Conservation (phyloP, 2,329 filamentous ascomycete species). For the Diaporthe amygdali region DNA sequence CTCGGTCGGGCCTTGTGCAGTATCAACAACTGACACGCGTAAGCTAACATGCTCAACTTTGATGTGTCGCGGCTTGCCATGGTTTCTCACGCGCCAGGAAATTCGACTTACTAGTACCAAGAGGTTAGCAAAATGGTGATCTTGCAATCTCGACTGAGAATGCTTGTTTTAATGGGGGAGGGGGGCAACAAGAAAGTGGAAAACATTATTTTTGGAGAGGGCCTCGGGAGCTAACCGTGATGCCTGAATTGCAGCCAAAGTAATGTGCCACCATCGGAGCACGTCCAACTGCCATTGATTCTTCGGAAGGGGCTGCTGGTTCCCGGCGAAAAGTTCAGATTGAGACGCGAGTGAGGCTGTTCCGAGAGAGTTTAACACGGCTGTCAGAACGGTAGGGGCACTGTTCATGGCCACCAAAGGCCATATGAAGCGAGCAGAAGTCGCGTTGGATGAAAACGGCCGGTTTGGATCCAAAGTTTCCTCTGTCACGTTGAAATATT, state of each 20-base stretch:
- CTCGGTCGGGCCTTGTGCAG: neutral
- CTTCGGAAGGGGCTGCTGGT: neutral
- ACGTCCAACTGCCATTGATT: constrained; percentile 29
- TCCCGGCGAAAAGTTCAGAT: fast-evolving
- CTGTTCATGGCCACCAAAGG: neutral
- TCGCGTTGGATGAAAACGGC: neutral
- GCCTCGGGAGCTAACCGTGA: neutral
- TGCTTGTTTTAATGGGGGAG: fast-evolving
- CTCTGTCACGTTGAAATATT: neutral
- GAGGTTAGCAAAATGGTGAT: neutral
- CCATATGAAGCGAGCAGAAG: neutral
- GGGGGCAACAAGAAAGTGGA: neutral
- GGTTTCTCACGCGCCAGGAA: no score
- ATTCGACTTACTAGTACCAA: neutral
- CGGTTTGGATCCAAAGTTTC: fast-evolving
- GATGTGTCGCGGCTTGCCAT: neutral
- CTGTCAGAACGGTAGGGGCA: neutral
- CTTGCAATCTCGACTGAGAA: fast-evolving
- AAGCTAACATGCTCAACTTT: neutral
- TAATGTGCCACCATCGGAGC: constrained; percentile 19
- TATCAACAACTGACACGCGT: neutral
- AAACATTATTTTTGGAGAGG: no score
- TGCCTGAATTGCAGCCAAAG: constrained; percentile 12
- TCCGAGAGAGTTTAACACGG: neutral
- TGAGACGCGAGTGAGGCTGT: neutral